These are phyloP conservation scores for Perkinsus olseni DNA, from an alignment of 169 alveolate species.

Conservation along the genomic window DNA sequence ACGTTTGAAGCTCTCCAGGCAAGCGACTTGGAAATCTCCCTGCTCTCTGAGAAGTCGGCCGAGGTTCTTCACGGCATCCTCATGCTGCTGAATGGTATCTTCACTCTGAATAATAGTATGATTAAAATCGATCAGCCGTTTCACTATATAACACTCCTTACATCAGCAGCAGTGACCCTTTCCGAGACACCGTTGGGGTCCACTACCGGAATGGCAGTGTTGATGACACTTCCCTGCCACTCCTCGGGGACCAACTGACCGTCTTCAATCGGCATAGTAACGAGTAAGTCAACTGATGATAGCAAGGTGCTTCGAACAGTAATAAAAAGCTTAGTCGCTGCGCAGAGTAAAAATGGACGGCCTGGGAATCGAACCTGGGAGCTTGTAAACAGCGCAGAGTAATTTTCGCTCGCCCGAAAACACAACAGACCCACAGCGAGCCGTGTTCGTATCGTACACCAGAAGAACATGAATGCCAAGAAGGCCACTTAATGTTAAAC, in stretches of 20 bases:
- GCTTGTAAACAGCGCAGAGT: background rate
- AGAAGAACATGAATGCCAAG: background rate
- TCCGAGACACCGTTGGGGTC: background rate
- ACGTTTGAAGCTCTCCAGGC: background rate
- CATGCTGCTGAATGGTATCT: background rate
- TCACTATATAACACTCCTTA: background rate
- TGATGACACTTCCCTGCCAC: background rate
- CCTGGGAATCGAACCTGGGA: background rate
- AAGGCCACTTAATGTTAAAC: background rate
- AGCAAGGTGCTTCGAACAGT: background rate
- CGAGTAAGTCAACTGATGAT: background rate
- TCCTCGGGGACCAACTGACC: background rate
- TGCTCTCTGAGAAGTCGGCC: background rate
- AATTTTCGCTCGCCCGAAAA: background rate
- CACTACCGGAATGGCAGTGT: background rate
- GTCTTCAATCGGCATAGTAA: background rate
- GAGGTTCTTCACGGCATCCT: background rate
- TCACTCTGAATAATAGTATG: background rate
- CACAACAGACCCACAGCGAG: background rate
- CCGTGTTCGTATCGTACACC: background rate
- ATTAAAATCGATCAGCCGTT: background rate
- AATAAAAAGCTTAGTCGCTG: background rate
- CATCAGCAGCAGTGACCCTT: background rate
- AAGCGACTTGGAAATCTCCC: background rate
- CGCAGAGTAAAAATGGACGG: background rate